phyloP scores from a whole-genome alignment of 139 green algal species.

The Trebouxia sp. region DNA sequence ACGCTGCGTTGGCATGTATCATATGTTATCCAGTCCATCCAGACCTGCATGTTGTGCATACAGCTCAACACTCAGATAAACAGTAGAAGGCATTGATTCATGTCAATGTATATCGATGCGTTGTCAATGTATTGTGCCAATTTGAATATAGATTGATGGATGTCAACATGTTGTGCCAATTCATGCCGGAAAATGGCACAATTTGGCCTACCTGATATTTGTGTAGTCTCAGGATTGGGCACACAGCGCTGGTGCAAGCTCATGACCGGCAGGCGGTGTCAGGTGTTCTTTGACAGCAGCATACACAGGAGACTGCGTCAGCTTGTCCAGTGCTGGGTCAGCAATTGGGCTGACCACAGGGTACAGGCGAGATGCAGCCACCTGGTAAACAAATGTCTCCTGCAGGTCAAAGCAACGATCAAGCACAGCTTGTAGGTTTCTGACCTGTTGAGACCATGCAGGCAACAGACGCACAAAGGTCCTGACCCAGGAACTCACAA shows the following conservation, averaged over 20 bases:
- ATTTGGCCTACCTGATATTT: too few relatives aligned
- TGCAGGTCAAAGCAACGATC: background rate
- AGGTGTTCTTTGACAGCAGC: conserved; percentile 35
- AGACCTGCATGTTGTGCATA: background rate
- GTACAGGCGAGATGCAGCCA: conserved; percentile 34
- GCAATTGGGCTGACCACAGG: conserved; percentile 33
- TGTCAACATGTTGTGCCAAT: too few relatives aligned
- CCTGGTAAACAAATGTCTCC: conserved; percentile 32
- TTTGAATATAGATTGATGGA: too few relatives aligned
- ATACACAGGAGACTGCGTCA: conserved; percentile 36
- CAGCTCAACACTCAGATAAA: background rate
- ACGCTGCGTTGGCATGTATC: background rate
- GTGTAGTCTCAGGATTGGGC: background rate
- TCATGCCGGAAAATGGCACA: too few relatives aligned
- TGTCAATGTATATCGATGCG: too few relatives aligned
- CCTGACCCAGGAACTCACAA: too few relatives aligned
- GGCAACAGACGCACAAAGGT: background rate
- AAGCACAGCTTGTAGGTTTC: too few relatives aligned
- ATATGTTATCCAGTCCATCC: background rate
- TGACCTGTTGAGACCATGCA: too few relatives aligned
- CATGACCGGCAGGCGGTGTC: background rate
- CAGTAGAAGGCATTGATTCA: too few relatives aligned
- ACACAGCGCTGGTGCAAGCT: background rate
- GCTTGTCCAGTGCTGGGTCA: conserved; percentile 35
- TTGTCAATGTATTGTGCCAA: too few relatives aligned